phyloP scores from a whole-genome alignment of 2,329 filamentous ascomycete species.

The Talaromyces sp. region DNA sequence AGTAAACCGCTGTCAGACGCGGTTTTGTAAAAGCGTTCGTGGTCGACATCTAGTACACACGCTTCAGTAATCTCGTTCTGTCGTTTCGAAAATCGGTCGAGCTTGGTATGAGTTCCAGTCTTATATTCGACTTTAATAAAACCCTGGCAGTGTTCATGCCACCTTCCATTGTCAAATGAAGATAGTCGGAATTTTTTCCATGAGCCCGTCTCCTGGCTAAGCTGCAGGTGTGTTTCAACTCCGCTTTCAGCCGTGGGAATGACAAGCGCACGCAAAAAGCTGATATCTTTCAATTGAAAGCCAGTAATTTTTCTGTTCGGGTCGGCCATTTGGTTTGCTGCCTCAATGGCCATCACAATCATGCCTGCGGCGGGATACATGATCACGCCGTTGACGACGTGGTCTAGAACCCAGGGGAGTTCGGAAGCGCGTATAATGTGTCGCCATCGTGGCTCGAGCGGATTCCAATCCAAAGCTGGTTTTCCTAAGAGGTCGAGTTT shows the following conservation, averaged over 20 bases:
- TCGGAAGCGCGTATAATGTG: constrained; percentile 23
- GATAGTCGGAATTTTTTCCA: not conserved
- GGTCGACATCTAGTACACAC: constrained; percentile 10
- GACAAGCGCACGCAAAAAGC: constrained; percentile 18
- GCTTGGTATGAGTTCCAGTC: not conserved
- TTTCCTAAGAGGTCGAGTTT: constrained; percentile 10
- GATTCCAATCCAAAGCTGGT: constrained; percentile 15
- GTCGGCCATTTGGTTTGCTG: constrained; percentile 7
- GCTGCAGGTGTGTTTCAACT: not conserved
- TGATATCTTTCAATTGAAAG: constrained; percentile 19
- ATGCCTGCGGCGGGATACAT: constrained; percentile 28
- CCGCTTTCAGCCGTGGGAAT: constrained; percentile 16
- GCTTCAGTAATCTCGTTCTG: not conserved
- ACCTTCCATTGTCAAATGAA: not conserved
- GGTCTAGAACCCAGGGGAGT: constrained; percentile 28
- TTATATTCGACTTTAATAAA: not conserved
- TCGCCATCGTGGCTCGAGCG: constrained; percentile 20
- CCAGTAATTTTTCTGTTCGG: constrained; percentile 10
- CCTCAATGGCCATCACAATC: constrained; percentile 22
- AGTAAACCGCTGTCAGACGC: constrained; percentile 20
- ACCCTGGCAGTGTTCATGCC: not conserved
- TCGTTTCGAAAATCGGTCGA: not conserved
- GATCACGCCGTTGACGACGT: constrained; percentile 25
- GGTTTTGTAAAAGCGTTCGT: constrained; percentile 20
- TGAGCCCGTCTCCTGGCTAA: not conserved